Percentiles rank a stretch among this genome's conserved stretches.
These are phyloP conservation scores for Rubroboletus pulcherrimus DNA, from an alignment of 768 basidiomycete species.

Conservation along the genomic window DNA sequence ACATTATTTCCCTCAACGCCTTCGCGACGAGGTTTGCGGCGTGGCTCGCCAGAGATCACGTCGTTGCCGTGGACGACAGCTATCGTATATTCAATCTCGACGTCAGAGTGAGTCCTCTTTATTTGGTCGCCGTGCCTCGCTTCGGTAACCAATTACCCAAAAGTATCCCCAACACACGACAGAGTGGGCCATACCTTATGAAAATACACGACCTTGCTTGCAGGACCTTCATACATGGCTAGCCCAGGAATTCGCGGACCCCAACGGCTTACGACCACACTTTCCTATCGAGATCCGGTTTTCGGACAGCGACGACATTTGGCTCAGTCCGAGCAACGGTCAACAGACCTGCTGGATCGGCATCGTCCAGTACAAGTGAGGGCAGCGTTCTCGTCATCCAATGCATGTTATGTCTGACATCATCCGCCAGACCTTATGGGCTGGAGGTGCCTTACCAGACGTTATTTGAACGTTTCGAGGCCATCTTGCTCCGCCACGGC, in stretches of 20 bases:
- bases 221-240: constrained; percentile 71
- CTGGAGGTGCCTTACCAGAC: constrained; percentile 75
- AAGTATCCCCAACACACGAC: constrained; percentile 88
- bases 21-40: constrained; percentile 60
- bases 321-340: constrained; percentile 86
- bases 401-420: background rate
- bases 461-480: constrained; percentile 74
- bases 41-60: constrained; percentile 59
- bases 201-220: constrained; percentile 62
- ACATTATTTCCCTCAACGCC: constrained; percentile 56
- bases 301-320: constrained; percentile 85
- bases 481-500: constrained; percentile 59
- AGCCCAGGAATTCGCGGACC: constrained; percentile 57
- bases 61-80: constrained; percentile 70
- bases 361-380: constrained; percentile 95
- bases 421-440: constrained; percentile 68
- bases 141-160: constrained; percentile 4
- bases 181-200: constrained; percentile 89
- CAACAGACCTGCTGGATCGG: constrained; percentile 89
- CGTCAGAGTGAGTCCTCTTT: constrained; percentile 66
- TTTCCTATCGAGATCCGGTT: constrained; percentile 93
- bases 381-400: constrained; percentile 5
- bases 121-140: background rate
- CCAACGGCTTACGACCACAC: constrained; percentile 78
- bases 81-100: constrained; percentile 90